Percentiles rank a stretch among this genome's conserved stretches.
phyloP scores from a whole-genome alignment of 1,139 yeast genomes.

The Spathaspora sp. region DNA sequence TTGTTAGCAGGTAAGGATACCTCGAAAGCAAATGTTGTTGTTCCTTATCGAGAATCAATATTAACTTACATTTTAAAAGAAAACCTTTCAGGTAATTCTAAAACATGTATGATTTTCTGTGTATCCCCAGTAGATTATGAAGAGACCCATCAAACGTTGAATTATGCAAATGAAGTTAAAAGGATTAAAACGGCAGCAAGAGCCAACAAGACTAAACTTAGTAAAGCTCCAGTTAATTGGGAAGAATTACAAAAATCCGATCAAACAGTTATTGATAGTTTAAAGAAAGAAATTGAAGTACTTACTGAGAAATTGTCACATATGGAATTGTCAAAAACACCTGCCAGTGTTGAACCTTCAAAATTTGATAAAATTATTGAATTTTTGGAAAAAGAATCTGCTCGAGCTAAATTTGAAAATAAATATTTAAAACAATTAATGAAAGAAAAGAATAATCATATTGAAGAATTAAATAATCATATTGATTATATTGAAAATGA shows the following conservation, averaged over 20 bases:
- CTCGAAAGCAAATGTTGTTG: constrained; percentile 28
- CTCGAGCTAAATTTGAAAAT: constrained; percentile 34
- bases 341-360: constrained; percentile 6
- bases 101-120: constrained; percentile 75
- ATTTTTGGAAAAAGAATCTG: constrained; percentile 33
- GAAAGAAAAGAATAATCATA: constrained; percentile 21
- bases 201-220: constrained; percentile 38
- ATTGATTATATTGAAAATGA: constrained; percentile 31
- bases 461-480: constrained; percentile 28
- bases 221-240: constrained; percentile 32
- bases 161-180: constrained; percentile 77
- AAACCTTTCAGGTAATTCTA: constrained; percentile 71
- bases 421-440: constrained; percentile 25
- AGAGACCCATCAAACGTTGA: constrained; percentile 68
- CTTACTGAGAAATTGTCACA: constrained; percentile 27
- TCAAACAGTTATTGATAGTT: constrained; percentile 27
- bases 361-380: constrained; percentile 28
- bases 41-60: constrained; percentile 73
- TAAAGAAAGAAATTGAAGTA: constrained; percentile 31
- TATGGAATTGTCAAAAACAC: constrained; percentile 6
- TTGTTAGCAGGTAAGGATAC: constrained; percentile 30
- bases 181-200: constrained; percentile 62
- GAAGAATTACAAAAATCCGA: constrained; percentile 27
- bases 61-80: constrained; percentile 74
- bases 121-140: constrained; percentile 75